These are phyloP conservation scores for Avena atlantica DNA, from an alignment of 176 grass and related monocot genomes.

Conservation along the genomic window DNA sequence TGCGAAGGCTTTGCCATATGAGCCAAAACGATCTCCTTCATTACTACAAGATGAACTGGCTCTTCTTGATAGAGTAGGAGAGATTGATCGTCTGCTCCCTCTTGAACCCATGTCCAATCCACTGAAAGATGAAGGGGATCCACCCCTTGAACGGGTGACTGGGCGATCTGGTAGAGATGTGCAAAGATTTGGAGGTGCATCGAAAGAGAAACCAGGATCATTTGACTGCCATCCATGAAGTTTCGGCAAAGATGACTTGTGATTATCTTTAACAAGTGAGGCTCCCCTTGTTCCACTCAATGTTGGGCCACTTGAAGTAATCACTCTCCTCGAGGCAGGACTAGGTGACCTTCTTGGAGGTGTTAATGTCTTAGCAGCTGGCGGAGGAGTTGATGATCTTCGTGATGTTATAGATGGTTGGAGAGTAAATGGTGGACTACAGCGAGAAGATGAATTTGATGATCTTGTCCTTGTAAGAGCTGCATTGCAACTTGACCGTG, in stretches of 20 bases:
- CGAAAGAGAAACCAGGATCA: slow-evolving; percentile 68
- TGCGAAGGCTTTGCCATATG: slow-evolving; percentile 66
- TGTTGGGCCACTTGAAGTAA: slow-evolving; percentile 55
- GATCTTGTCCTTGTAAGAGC: slow-evolving; percentile 56
- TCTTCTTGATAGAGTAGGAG: slow-evolving; percentile 82
- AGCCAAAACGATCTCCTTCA: slow-evolving; percentile 68
- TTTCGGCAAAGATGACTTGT: slow-evolving; percentile 74
- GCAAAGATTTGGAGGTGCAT: slow-evolving; percentile 80
- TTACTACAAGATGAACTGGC: slow-evolving; percentile 70
- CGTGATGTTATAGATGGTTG: slow-evolving; percentile 50
- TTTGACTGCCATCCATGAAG: slow-evolving; percentile 72
- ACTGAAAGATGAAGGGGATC: slow-evolving; percentile 64
- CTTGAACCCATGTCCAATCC: slow-evolving; percentile 61
- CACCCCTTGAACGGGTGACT: slow-evolving; percentile 68
- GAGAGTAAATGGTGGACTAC: slow-evolving; percentile 61
- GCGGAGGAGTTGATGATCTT: slow-evolving; percentile 67
- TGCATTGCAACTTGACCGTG: slow-evolving; percentile 48
- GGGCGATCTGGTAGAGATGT: slow-evolving; percentile 75
- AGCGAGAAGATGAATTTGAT: slow-evolving; percentile 74
- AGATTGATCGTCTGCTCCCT: slow-evolving; percentile 81
- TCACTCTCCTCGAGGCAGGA: slow-evolving; percentile 71
- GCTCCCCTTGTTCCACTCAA: slow-evolving; percentile 59
- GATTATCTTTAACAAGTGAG: slow-evolving; percentile 64
- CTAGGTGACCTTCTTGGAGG: slow-evolving; percentile 73
- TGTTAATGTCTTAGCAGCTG: slow-evolving; percentile 58